Evolutionary conservation across 805 yeast species (phyloP), one percentile per base, ranked within the genome.

Genomic region (Saccharomycopsis lassenensis): DNA sequence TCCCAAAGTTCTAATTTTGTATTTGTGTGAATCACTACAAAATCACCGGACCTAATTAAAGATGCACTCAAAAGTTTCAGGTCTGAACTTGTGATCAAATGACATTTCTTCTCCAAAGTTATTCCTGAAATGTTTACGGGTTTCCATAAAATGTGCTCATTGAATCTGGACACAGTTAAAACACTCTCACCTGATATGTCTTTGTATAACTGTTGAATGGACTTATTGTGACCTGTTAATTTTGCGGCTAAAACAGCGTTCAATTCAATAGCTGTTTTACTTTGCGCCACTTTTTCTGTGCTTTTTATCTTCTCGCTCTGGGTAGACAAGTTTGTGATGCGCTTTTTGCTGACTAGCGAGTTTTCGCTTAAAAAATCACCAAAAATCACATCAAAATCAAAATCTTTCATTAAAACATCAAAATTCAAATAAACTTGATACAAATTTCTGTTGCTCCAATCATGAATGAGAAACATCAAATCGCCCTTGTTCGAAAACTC

Each of bases 221-320:
- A 82, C 51, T 86, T 86, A 37, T 74, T 69, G 51, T 86, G 95
- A 1, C 97, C 97, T 1, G 93, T 84, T 37, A 78, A 71, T 46
- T 79, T 76, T 44, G 75, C 67, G 17, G 63, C 58, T 7, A 75
- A 20, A 4, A 27, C 14, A 2, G 44, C 41, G 15, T 37, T 31
- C 25, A 41, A 33, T 7, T 24, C 11, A 10, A 15, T 11, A 17
- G 35, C 26, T 32, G 18, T 7, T 19, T 29, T 17, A 12, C n/a
- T 19, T 5, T 25, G 16, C n/a, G 7, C 12, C 14, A 16, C 21
- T 30, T 19, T 10, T 30, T 5, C 12, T 8, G 15, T n/a, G 7
- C 15, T 10, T 21, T 7, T 22, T 21, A 4, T 12, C 12, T 22
- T 22, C 23, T 7, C 11, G 7, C 14, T 25, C 10, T n/a, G n/a